A percentile compares a stretch with the other conserved stretches of the same genome.
These are phyloP conservation scores for Gynostemma pentaphyllum DNA, from an alignment of 306 rosid genomes.

Conservation along the genomic window DNA sequence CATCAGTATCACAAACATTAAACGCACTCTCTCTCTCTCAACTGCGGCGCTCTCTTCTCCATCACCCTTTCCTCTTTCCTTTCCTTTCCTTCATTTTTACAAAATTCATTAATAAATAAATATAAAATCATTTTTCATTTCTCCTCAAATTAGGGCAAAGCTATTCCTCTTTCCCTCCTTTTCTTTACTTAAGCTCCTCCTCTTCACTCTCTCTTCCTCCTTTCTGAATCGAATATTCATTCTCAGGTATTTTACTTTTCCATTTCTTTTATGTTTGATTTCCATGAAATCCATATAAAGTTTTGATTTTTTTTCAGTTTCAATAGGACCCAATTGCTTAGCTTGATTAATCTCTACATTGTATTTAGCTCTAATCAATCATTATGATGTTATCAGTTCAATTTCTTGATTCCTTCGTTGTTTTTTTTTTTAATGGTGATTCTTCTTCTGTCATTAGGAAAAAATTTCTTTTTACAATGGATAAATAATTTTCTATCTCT, in stretches of 20 bases:
- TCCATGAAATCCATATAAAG: neutral
- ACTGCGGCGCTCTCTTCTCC: too few relatives aligned
- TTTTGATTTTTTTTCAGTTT: neutral
- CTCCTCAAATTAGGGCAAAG: slow-evolving; percentile 3
- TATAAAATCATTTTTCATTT: neutral
- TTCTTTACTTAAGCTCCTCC: neutral
- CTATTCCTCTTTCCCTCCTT: neutral
- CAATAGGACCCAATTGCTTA: neutral
- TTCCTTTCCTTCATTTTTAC: too few relatives aligned
- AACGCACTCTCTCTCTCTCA: too few relatives aligned
- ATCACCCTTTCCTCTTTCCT: too few relatives aligned
- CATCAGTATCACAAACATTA: too few relatives aligned
- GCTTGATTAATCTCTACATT: neutral
- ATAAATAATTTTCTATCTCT: neutral
- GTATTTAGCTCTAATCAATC: neutral
- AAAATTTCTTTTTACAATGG: neutral
- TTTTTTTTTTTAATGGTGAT: neutral
- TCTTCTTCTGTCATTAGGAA: neutral
- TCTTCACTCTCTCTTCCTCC: neutral
- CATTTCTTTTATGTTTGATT: neutral
- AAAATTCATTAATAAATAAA: neutral
- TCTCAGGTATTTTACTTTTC: slow-evolving; percentile 5
- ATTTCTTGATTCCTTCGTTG: neutral
- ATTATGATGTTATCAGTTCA: neutral
- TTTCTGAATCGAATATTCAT: neutral